Base-by-base conservation (phyloP, 2,329 filamentous ascomycete genomes). In the Ramularia endophylla region DNA sequence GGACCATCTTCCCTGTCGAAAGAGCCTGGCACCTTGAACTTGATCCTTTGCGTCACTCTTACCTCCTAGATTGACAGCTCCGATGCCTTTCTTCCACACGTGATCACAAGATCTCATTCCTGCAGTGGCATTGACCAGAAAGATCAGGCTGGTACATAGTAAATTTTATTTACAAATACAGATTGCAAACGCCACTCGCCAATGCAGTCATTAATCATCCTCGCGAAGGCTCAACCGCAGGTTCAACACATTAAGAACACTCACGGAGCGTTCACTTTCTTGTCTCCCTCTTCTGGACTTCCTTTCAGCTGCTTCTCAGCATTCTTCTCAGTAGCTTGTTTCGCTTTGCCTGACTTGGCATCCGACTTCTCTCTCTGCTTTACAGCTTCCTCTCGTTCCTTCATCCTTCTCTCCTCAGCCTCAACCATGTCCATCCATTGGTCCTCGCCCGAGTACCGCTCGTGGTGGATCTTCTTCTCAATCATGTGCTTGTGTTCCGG, bases 351-450 rank as follows among this genome's bases (percentile, higher is more conserved):
- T 20, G 47, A 47, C 25, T 51, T 50, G n/a, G 15, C 28, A 18
- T 47, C 41, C 8, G 46, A 22, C n/a, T 47, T 29, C 42, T 56
- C 50, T 27, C 54, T 36, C 38, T 52, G 36, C 50, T 61, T 56
- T 29, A 60, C 51, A n/a, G 60, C 61, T 37, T 58, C 56, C 44
- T 71, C 64, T 33, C 83, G 60, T 48, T 70, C 71, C 46, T 73
- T 72, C 11, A 76, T 66, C 38, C 71, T 66, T 47, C 74, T 72
- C 70, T 90, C 85, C 69, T 89, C 85, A 15, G 85, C 80, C 46
- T 78, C 85, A 36, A 90, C 83, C 85, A 90, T 90, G 57, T 90
- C 83, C 72, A 80, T 92, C 92, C 92, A 98, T 57, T 95, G 75
- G 65, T 97, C 89, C 70, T 94, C 86, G 32, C 87, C 86, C 61